Evolutionary conservation across 164 flowering plant species (phyloP), one percentile per base, ranked within the genome.

Genomic region (Malania oleifera): DNA sequence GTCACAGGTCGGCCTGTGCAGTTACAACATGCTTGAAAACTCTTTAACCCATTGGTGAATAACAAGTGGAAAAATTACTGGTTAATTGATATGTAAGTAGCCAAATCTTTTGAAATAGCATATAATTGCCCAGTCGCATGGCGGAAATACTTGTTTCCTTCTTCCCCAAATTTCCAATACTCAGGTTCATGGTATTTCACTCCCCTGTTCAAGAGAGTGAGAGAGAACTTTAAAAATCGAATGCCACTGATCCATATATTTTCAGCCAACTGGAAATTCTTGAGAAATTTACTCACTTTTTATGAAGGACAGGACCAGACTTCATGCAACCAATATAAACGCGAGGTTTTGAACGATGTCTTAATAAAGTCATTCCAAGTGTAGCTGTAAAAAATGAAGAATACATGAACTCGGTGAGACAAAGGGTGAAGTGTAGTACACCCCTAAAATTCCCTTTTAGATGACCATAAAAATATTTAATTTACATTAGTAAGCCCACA

Each of bases 241-340:
- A 22, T 8, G 15, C 26, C 18, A 37, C 37, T 12, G 6, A 15
- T 52, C 19, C 28, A 14, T 24, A 20, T 15, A 53, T 19, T 17
- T 26, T 31, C 11, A 28, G 31, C 17, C 19, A 15, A 47, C 8
- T 29, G 18, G 31, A 18, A 5, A 43, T 46, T 48, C 29, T 28
- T 10, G 31, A 34, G 24, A 17, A 23, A n/a, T 35, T 6, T 20
- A 20, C 84, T 75, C 73, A 87, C 95, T 77, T 82, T 49, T 50
- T 75, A 57, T 77, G 65, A 54, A 84, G 85, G 37, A 87, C 88
- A 14, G 88, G 95, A 37, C 91, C 95, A 11, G 91, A 82, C 71
- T 87, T 87, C 95, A 87, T 87, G 79, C 95, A 87, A 7, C 95
- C 95, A 46, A 87, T 66, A 59, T 87, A 87, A 1, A 81, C 80